phyloP scores from a whole-genome alignment of 164 flowering plant genomes.

The Aristolochia californica region DNA sequence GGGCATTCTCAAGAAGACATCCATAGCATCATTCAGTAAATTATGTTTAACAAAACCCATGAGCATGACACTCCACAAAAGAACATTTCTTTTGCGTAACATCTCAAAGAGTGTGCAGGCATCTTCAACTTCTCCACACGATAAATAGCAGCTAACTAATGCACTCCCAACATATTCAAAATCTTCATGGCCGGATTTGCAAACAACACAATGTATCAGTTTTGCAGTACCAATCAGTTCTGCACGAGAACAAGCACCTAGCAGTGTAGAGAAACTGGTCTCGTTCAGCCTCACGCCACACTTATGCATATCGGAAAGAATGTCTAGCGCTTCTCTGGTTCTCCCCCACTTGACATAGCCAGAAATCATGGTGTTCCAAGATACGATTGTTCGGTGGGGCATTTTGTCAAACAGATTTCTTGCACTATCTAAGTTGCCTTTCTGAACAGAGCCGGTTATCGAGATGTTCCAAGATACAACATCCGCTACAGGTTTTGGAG shows the following conservation, averaged over 20 bases:
- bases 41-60: conserved; percentile 45
- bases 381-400: conserved; percentile 40
- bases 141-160: conserved; percentile 39
- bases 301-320: conserved; percentile 37
- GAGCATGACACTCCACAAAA: conserved; percentile 50
- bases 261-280: conserved; percentile 31
- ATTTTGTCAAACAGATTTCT: conserved; percentile 52
- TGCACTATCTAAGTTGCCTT: conserved; percentile 30
- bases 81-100: conserved; percentile 24
- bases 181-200: conserved; percentile 40
- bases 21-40: conserved; percentile 35
- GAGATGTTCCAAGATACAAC: conserved; percentile 29
- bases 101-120: conserved; percentile 39
- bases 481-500: neutral
- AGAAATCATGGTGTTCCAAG: conserved; percentile 66
- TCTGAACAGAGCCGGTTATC: conserved; percentile 12
- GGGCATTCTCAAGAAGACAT: conserved; percentile 46
- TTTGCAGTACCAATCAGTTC: conserved; percentile 22
- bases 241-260: conserved; percentile 40
- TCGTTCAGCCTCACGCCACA: conserved; percentile 32
- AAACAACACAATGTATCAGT: conserved; percentile 44
- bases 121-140: conserved; percentile 25
- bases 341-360: conserved; percentile 22
- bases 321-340: conserved; percentile 24
- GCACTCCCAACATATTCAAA: conserved; percentile 49